Conservation (phyloP, 1,139 yeast species). For the Saccharomyces hybrid region DNA sequence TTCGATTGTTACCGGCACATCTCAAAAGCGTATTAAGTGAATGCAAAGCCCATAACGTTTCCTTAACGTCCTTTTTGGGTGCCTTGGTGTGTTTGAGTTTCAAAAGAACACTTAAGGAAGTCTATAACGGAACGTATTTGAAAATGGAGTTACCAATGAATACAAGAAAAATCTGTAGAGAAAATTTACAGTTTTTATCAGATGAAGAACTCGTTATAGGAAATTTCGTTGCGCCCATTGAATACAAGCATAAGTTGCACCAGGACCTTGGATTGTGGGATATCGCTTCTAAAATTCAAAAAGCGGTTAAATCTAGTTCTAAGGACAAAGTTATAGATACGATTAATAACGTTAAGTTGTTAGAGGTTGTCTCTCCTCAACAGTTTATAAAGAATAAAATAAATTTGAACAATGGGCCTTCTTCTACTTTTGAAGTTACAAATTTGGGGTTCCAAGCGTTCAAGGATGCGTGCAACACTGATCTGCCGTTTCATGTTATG, state of each 20-base stretch:
- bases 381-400: constrained; percentile 16
- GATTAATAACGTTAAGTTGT: constrained; percentile 18
- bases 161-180: constrained; percentile 16
- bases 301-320: constrained; percentile 6
- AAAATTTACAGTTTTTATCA: constrained; percentile 5
- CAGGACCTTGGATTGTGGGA: constrained; percentile 15
- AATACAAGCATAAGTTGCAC: constrained; percentile 8
- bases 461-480: constrained; percentile 4
- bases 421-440: constrained; percentile 27
- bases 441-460: constrained; percentile 26
- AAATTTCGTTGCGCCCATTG: constrained; percentile 19
- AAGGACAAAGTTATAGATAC: constrained; percentile 11
- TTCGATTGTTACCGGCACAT: constrained; percentile 12
- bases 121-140: constrained; percentile 14
- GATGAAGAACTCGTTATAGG: constrained; percentile 17
- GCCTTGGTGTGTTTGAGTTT: constrained; percentile 16
- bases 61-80: constrained; percentile 22
- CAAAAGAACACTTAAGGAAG: constrained; percentile 4
- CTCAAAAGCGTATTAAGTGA: constrained; percentile 10
- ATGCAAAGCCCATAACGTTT: constrained; percentile 20
- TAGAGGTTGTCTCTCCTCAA: constrained; percentile 20
- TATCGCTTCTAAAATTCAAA: constrained; percentile 12
- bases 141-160: constrained; percentile 26
- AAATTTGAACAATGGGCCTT: constrained; percentile 14
- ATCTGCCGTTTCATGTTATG: constrained; percentile 12